Evolutionary conservation across 1,284 basidiomycete genomes (phyloP).

Genomic region (Quambalaria eucalypti): DNA sequence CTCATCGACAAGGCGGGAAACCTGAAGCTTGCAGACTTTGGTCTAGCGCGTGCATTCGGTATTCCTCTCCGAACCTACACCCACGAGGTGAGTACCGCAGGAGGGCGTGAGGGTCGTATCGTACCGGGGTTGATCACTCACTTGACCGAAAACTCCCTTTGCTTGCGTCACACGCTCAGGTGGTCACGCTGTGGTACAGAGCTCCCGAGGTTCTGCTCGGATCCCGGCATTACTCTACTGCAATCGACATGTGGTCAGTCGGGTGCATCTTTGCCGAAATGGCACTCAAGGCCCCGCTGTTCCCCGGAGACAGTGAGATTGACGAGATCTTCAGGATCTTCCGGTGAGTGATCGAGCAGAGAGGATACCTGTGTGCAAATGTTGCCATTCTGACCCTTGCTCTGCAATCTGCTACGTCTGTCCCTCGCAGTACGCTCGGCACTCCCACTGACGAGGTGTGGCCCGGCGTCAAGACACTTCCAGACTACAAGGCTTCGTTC

Average conservation of each 20-base stretch:
- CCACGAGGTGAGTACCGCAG: constrained; percentile 60
- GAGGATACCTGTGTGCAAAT: neutral
- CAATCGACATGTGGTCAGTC: constrained; percentile 97
- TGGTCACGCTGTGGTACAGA: constrained; percentile 97
- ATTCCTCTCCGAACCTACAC: constrained; percentile 96
- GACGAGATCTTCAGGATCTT: constrained; percentile 99
- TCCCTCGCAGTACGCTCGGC: constrained; percentile 50
- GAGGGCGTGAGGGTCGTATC: neutral
- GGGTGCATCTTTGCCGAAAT: constrained; percentile 85
- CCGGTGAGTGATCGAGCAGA: constrained; percentile 26
- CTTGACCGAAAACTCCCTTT: too few relatives aligned
- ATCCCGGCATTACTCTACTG: constrained; percentile 84
- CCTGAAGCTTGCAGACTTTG: constrained; percentile 73
- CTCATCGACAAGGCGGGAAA: constrained; percentile 67
- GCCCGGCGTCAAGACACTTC: constrained; percentile 80
- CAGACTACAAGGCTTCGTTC: constrained; percentile 95
- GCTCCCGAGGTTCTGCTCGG: constrained; percentile 94
- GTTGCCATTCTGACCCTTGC: constrained; percentile 3
- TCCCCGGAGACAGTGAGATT: constrained; percentile 97
- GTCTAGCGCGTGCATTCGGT: constrained; percentile 89
- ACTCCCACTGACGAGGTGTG: constrained; percentile 88
- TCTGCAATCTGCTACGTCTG: neutral
- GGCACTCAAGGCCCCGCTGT: constrained; percentile 81
- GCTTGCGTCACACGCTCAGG: constrained; percentile 3
- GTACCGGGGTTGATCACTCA: neutral